Conservation (phyloP, 2,329 filamentous ascomycete species). For the Colletotrichum salicis region DNA sequence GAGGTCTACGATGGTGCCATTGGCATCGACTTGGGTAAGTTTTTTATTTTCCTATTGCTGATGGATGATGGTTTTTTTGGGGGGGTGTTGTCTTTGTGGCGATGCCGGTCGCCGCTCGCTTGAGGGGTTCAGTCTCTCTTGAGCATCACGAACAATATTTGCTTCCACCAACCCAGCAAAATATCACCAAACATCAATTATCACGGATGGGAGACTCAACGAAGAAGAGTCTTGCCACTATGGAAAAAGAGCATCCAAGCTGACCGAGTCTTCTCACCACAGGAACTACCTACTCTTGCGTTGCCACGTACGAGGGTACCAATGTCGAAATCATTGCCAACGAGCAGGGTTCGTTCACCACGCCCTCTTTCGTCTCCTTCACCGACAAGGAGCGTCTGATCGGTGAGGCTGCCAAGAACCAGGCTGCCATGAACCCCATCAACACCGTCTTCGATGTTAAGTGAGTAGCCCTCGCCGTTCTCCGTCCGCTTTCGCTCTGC, state of each 20-base stretch:
- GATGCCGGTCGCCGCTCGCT: constrained; percentile 23
- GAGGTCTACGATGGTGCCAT: constrained; percentile 99
- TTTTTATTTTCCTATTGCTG: background rate
- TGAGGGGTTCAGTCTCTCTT: background rate
- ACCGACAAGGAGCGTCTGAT: constrained; percentile 98
- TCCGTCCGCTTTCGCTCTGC: background rate
- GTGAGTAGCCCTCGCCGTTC: constrained; percentile 62
- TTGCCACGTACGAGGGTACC: constrained; percentile 98
- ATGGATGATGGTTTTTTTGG: constrained; percentile 24
- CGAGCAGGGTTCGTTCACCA: constrained; percentile 99
- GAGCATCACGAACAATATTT: background rate
- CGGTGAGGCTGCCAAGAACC: constrained; percentile 99
- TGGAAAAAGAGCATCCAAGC: constrained; percentile 19
- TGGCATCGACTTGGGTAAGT: constrained; percentile 98
- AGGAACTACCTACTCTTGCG: constrained; percentile 99
- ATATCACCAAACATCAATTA: constrained; percentile 4
- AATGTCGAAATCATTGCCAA: constrained; percentile 99
- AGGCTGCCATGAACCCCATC: constrained; percentile 98
- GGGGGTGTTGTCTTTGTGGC: constrained; percentile 22
- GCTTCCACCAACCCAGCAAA: background rate
- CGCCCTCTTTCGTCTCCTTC: constrained; percentile 99
- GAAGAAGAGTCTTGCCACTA: background rate
- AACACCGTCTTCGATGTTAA: constrained; percentile 99
- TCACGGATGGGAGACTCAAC: constrained; percentile 1
- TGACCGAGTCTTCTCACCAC: constrained; percentile 38